A percentile compares a stretch with the other conserved stretches of the same genome.
These are phyloP conservation scores for Puccinia triticina DNA, from an alignment of 1,284 basidiomycete species.

Conservation along the genomic window DNA sequence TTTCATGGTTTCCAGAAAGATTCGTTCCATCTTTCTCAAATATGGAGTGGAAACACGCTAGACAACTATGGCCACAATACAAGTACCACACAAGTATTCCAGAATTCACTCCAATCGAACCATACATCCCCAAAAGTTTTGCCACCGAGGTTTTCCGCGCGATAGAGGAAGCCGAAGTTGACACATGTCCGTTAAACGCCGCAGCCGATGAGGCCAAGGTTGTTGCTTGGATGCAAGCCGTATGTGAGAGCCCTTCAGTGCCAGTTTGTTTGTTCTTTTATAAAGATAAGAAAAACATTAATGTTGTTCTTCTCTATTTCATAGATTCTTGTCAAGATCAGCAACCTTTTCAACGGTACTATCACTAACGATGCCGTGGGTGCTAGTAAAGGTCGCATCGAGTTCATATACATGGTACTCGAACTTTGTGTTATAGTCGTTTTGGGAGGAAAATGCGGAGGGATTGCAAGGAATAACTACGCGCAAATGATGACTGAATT, in stretches of 20 bases:
- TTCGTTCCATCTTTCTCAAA: neutral
- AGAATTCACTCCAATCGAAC: neutral
- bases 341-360: constrained; percentile 5
- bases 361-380: neutral
- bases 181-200: neutral
- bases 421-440: neutral
- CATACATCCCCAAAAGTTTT: neutral
- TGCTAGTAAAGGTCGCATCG: neutral
- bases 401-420: neutral
- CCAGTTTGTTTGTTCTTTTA: too few species aligned
- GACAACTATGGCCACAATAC: constrained; percentile 12
- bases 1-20: neutral
- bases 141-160: neutral
- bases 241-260: neutral
- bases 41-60: neutral
- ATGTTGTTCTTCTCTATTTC: neutral
- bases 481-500: constrained; percentile 13
- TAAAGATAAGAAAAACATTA: too few species aligned
- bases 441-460: neutral
- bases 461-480: neutral
- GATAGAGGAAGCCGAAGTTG: neutral
- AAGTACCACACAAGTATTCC: neutral
- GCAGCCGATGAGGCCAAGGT: neutral
- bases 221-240: neutral
- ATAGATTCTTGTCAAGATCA: neutral